Evolutionary conservation across 2,329 filamentous ascomycete species (phyloP).

Genomic region (Hypoxylon sp.): DNA sequence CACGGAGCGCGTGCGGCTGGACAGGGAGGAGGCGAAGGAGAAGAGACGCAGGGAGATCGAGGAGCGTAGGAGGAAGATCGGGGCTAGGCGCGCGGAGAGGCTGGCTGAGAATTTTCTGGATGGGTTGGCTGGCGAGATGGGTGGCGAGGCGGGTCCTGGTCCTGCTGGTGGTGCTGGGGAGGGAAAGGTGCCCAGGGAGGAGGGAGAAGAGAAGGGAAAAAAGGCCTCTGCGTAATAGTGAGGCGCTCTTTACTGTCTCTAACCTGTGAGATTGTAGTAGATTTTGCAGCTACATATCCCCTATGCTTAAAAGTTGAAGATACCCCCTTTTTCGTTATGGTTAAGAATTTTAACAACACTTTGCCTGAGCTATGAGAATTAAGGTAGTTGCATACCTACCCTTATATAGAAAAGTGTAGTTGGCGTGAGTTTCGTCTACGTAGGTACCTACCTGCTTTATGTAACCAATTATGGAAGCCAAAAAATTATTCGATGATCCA

Average conservation of each 20-base stretch:
- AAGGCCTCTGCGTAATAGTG: conserved; percentile 2
- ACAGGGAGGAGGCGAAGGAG: conserved; percentile 64
- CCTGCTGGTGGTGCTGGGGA: conserved; percentile 3
- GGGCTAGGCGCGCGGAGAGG: conserved; percentile 56
- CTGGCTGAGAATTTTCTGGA: conserved; percentile 50
- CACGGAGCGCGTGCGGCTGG: conserved; percentile 70
- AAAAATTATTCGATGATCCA: too few relatives aligned
- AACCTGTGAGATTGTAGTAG: too few relatives aligned
- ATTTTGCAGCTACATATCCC: too few relatives aligned
- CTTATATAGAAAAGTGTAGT: too few relatives aligned
- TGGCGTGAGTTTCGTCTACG: too few relatives aligned
- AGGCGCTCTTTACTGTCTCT: too few relatives aligned
- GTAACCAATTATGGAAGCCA: too few relatives aligned
- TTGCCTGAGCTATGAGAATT: too few relatives aligned
- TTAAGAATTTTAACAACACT: neutral
- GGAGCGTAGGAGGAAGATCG: conserved; percentile 68
- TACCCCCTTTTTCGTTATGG: conserved; percentile 11
- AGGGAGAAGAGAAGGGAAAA: conserved; percentile 6
- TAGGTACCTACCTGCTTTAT: too few relatives aligned
- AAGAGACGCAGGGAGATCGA: conserved; percentile 70
- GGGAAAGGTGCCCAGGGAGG: conserved; percentile 6
- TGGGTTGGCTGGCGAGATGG: conserved; percentile 46
- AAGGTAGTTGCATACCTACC: too few relatives aligned
- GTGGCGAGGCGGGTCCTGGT: conserved; percentile 7
- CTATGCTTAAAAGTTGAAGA: conserved; percentile 10